Conservation (phyloP, 768 basidiomycete genomes). For the Collybia mongolica region DNA sequence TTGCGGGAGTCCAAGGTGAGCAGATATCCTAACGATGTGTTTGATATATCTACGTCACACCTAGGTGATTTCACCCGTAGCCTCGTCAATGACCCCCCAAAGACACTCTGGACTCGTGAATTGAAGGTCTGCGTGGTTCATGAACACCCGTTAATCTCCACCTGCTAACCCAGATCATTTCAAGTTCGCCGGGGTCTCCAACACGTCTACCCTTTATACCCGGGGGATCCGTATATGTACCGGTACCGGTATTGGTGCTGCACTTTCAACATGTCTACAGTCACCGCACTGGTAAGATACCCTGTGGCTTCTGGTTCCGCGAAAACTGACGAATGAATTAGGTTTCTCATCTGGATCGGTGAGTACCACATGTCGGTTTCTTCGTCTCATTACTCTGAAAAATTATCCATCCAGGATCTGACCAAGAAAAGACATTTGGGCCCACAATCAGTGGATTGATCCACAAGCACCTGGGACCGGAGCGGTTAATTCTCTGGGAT, state of each 20-base stretch:
- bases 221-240: conserved; percentile 82
- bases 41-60: background rate
- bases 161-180: conserved; percentile 6
- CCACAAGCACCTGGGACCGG: conserved; percentile 66
- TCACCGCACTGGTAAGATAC: conserved; percentile 62
- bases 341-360: conserved; percentile 83
- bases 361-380: conserved; percentile 12
- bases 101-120: conserved; percentile 74
- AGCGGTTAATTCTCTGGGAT: conserved; percentile 77
- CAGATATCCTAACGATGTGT: background rate
- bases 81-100: conserved; percentile 69
- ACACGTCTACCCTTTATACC: conserved; percentile 77
- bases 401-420: conserved; percentile 46
- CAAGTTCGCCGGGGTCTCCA: conserved; percentile 77
- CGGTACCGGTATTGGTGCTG: conserved; percentile 79
- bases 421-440: conserved; percentile 78
- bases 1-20: conserved; percentile 72
- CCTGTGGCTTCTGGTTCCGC: background rate
- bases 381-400: conserved; percentile 9
- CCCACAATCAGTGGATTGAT: conserved; percentile 73
- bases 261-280: conserved; percentile 77
- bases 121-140: conserved; percentile 55
- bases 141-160: conserved; percentile 5
- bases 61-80: conserved; percentile 73
- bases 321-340: conserved; percentile 25